Evolutionary conservation across 805 yeast genomes (phyloP), one percentile per base, ranked within the genome.

Genomic region (Nakazawaea peltata): DNA sequence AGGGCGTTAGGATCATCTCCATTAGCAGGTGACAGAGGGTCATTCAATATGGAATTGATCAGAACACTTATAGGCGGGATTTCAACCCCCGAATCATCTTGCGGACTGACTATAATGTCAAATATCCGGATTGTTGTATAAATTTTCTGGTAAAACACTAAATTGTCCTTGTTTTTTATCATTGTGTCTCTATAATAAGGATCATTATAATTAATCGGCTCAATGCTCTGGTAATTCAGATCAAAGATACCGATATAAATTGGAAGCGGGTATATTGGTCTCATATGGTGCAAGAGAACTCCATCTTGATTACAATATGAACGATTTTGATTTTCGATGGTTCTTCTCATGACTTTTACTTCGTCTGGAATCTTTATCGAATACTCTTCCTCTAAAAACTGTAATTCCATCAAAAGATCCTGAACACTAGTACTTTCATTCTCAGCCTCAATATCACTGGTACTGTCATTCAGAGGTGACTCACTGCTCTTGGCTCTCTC

Each of bases 91-190:
- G n/a, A n/a, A n/a, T n/a, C n/a, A n/a, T n/a, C n/a, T n/a, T n/a
- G n/a, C n/a, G 34, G 39, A 7, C 15, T 19, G 13, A 36, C 34
- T 10, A 36, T n/a, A 5, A 36, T 13, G 15, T 36, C 24, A 9
- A 15, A 4, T 11, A 27, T 36, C 15, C 13, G 15, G 8, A 36
- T 26, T 4, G 39, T 26, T 3, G 34, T 36, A 24, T 36, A 36
- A 12, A 36, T 30, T 17, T 30, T 30, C 16, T 36, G 39, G 13
- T 36, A 36, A 16, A 36, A 36, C 3, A 36, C 34, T 7, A 36
- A 19, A 9, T 30, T 25, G 10, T 16, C 24, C 28, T 30, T 36
- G 12, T 36, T 12, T 7, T 14, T 12, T 6, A 36, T 19, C 32
- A 36, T 21, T 15, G 26, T 25, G 2, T 22, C 22, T 16, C 24